Evolutionary conservation across 257 asterid species (phyloP).

Genomic region (Coffea eugenioides): DNA sequence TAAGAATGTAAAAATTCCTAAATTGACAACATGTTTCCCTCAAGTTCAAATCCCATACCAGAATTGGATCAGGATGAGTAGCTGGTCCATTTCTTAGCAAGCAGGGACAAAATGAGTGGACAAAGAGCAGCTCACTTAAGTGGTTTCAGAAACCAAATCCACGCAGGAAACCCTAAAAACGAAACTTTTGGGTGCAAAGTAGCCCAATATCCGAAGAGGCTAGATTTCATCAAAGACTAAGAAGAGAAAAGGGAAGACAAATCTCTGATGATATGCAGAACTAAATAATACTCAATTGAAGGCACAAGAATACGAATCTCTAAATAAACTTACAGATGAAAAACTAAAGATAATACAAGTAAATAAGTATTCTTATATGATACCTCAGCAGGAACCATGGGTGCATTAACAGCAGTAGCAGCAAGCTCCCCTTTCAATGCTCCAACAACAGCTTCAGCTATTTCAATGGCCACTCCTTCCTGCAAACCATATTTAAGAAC

Average conservation of each 20-base stretch:
- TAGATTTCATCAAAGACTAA: neutral
- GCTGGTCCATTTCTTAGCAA: neutral
- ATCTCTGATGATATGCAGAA: neutral
- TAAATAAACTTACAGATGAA: neutral
- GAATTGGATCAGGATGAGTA: neutral
- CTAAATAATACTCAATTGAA: neutral
- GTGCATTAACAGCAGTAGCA: conserved; percentile 95
- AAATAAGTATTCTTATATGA: neutral
- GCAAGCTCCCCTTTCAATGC: conserved; percentile 95
- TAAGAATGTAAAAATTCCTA: neutral
- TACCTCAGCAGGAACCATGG: conserved; percentile 98
- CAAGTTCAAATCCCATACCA: no score
- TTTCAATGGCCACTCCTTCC: conserved; percentile 98
- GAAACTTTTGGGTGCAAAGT: neutral
- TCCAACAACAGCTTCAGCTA: conserved; percentile 97
- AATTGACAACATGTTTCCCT: neutral
- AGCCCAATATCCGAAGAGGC: neutral
- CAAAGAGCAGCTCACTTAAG: neutral
- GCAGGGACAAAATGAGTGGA: neutral
- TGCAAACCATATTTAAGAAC: conserved; percentile 22
- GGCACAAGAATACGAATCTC: neutral
- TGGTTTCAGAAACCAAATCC: neutral
- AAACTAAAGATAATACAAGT: neutral
- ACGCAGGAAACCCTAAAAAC: neutral
- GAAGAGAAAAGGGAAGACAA: neutral